Evolutionary conservation across 2,329 filamentous ascomycete species (phyloP), one percentile per base, ranked within the genome.

Genomic region (Fusarium sp.): DNA sequence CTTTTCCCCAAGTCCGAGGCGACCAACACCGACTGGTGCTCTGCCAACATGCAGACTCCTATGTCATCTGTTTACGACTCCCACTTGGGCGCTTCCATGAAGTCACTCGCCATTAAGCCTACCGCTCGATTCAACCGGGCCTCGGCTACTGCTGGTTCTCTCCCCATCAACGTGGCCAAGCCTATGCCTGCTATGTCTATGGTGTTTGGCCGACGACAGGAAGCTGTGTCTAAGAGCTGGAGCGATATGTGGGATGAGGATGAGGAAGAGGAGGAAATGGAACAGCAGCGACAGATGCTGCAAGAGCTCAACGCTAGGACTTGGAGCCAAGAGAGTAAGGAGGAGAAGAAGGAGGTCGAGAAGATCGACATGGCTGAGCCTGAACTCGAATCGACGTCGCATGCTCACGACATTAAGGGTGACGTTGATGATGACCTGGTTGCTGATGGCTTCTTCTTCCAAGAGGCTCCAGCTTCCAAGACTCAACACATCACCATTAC

Each of bases 181-280:
- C 91, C 93, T 1, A 85, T 88, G 67, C 86, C 90, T 55, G 90
- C 92, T 65, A 90, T 95, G 85, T 89, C 92, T 6, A 88, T 91
- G 76, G 88, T 95, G 51, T 95, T 97, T 77, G 92, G 92, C 52
- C 89, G 89, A 75, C 89, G 91, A 77, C 87, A 89, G 67, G 91
- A 95, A 45, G 84, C 87, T 47, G 92, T 97, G 47, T 97, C 96
- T 58, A 98, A 98, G 90, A 98, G 96, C 84, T 99, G 96, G 96
- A 97, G 94, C 76, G 96, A 99, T 79, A 89, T 98, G 79, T 97
- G 94, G 91, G 95, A 98, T 62, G 95, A 98, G 79, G 95, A 98
- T 55, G 83, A 85, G 45, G 94, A 92, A 69, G 89, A 91, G 67
- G 87, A 91, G 73, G 88, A 91, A 75, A 85, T 85, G 65, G 81